Percentiles rank a stretch among this genome's conserved stretches.
Evolutionary conservation across 257 asterid genomes (phyloP).

Genomic region (Nicotiana knightiana): DNA sequence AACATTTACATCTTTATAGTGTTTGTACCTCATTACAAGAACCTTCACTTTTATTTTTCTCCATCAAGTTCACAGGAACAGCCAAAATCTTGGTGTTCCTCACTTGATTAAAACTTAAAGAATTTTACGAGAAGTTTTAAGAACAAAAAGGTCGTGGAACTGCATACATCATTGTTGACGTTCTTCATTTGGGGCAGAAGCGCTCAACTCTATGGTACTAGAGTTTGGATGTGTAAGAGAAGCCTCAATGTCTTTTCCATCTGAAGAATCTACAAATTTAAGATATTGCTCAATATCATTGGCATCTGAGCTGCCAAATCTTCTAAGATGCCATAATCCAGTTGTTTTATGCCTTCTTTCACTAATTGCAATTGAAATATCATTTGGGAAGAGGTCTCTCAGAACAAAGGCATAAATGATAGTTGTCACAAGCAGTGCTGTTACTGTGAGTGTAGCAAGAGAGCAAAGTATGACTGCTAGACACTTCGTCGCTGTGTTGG

Average conservation of each 20-base stretch:
- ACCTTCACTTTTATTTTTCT: background rate
- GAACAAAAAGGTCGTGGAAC: background rate
- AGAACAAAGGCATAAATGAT: slow-evolving; percentile 61
- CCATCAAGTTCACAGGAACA: slow-evolving; percentile 38
- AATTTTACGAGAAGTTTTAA: background rate
- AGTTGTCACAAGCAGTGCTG: slow-evolving; percentile 47
- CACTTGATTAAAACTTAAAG: slow-evolving; percentile 19
- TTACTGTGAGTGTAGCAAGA: slow-evolving; percentile 50
- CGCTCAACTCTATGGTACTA: slow-evolving; percentile 2
- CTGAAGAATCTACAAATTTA: slow-evolving; percentile 38
- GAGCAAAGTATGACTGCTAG: slow-evolving; percentile 40
- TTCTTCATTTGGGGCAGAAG: background rate
- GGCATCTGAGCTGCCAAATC: slow-evolving; percentile 33
- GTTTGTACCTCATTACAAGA: background rate
- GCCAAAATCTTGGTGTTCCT: slow-evolving; percentile 18
- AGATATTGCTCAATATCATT: slow-evolving; percentile 36
- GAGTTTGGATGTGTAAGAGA: slow-evolving; percentile 11
- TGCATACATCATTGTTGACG: background rate
- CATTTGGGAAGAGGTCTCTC: slow-evolving; percentile 67
- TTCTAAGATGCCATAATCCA: slow-evolving; percentile 35
- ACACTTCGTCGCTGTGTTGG: slow-evolving; percentile 28
- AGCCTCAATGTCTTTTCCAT: slow-evolving; percentile 44
- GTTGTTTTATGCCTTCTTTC: slow-evolving; percentile 34
- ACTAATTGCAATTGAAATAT: slow-evolving; percentile 68
- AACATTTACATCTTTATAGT: background rate